phyloP scores from a whole-genome alignment of 441 rosid genomes.

The Pelargonium myrrhifolium region DNA sequence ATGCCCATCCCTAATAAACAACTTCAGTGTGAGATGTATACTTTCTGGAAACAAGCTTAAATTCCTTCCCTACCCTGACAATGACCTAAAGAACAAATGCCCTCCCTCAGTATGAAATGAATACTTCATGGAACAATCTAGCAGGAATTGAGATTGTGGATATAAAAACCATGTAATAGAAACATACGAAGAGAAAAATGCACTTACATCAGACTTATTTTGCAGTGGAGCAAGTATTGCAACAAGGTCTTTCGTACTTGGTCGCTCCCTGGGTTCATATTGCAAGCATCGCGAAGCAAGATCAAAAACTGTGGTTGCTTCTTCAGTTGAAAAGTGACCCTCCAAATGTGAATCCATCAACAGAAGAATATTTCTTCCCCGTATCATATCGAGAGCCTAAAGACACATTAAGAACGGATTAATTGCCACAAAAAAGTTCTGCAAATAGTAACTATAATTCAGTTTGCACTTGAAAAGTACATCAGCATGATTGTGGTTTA shows the following conservation, averaged over 20 bases:
- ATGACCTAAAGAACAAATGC: too few relatives aligned
- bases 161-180: background rate
- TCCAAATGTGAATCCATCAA: constrained; percentile 82
- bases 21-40: background rate
- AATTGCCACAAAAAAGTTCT: background rate
- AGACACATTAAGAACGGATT: constrained; percentile 15
- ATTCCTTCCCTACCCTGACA: too few relatives aligned
- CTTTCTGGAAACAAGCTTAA: background rate
- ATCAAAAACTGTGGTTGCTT: constrained; percentile 50
- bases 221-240: constrained; percentile 53
- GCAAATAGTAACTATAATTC: background rate
- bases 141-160: background rate
- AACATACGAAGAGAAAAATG: constrained; percentile 5
- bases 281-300: constrained; percentile 74
- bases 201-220: constrained; percentile 50
- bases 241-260: constrained; percentile 50
- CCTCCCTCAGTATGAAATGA: background rate
- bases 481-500: background rate
- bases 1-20: background rate
- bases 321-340: constrained; percentile 62
- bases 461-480: background rate
- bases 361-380: constrained; percentile 40
- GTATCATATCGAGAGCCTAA: constrained; percentile 77
- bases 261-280: constrained; percentile 59
- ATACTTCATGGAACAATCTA: background rate